Evolutionary conservation across 2,329 filamentous ascomycete species (phyloP).

Genomic region (Aureobasidium melanogenum): DNA sequence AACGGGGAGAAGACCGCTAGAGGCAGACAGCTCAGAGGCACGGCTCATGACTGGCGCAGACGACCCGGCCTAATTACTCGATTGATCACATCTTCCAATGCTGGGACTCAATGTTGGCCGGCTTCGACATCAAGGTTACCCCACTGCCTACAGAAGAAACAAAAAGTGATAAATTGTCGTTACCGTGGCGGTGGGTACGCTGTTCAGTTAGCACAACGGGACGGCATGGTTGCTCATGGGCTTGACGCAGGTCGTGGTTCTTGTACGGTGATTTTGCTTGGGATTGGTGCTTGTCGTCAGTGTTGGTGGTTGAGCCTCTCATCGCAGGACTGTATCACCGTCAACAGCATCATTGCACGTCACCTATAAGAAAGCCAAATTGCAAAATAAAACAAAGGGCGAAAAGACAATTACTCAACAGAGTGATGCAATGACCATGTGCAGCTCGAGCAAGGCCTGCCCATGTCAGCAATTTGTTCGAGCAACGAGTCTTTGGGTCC

Average conservation of each 20-base stretch:
- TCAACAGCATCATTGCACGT: background rate
- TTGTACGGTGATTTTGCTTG: background rate
- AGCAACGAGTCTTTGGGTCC: background rate
- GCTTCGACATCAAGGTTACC: background rate
- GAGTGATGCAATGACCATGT: background rate
- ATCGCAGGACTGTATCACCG: background rate
- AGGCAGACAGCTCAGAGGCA: background rate
- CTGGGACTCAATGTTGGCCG: background rate
- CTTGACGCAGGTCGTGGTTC: background rate
- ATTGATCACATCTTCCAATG: background rate
- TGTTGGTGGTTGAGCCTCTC: background rate
- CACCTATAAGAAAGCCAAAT: background rate
- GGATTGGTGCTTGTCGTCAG: background rate
- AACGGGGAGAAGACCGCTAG: background rate
- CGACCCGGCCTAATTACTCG: background rate
- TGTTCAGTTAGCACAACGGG: background rate
- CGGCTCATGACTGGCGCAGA: background rate
- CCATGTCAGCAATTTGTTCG: background rate
- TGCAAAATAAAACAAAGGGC: background rate
- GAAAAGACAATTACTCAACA: background rate
- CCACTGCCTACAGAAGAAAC: background rate
- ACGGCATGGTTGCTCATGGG: background rate
- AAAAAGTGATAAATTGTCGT: slow-evolving; percentile 7
- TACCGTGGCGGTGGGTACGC: slow-evolving; percentile 5
- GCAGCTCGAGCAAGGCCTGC: background rate